Percentiles rank a stretch among this genome's conserved stretches.
Conservation (phyloP, 148 eudicot genomes). For the Chenopodium berlandieri region DNA sequence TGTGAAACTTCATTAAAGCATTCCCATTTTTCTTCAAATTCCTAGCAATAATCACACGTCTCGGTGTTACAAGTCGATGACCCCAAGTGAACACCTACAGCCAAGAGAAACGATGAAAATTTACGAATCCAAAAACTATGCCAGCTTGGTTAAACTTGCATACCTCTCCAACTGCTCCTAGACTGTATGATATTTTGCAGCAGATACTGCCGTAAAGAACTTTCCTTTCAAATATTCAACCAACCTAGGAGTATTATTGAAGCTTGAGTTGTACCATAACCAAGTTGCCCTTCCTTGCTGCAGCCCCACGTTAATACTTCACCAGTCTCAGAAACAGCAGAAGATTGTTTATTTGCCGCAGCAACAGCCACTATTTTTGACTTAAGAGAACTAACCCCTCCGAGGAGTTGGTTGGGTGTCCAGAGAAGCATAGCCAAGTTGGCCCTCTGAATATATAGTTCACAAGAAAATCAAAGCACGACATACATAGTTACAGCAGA, state of each 20-base stretch:
- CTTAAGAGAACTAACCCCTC: conserved; percentile 74
- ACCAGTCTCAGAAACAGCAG: conserved; percentile 84
- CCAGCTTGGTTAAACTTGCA: conserved; percentile 13
- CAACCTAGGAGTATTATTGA: conserved; percentile 81
- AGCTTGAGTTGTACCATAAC: conserved; percentile 98
- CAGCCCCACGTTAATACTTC: conserved; percentile 99
- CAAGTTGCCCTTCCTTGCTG: conserved; percentile 98
- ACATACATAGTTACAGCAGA: not conserved
- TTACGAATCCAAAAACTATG: not conserved
- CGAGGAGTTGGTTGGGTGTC: conserved; percentile 98
- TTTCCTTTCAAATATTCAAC: conserved; percentile 93
- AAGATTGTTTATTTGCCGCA: conserved; percentile 97
- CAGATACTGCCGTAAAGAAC: conserved; percentile 58
- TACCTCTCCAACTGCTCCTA: conserved; percentile 98
- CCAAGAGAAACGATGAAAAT: conserved; percentile 14
- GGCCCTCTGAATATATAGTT: conserved; percentile 71
- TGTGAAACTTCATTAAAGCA: conserved; percentile 66
- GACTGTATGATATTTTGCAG: conserved; percentile 83
- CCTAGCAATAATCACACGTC: conserved; percentile 72
- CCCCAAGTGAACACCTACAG: conserved; percentile 98
- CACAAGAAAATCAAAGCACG: not conserved
- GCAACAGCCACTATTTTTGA: conserved; percentile 83
- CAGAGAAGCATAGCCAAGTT: conserved; percentile 96
- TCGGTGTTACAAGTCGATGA: conserved; percentile 94
- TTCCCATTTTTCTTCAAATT: conserved; percentile 71